These are phyloP conservation scores for Blastomyces silverae DNA, from an alignment of 2,329 filamentous ascomycete species.

Conservation along the genomic window DNA sequence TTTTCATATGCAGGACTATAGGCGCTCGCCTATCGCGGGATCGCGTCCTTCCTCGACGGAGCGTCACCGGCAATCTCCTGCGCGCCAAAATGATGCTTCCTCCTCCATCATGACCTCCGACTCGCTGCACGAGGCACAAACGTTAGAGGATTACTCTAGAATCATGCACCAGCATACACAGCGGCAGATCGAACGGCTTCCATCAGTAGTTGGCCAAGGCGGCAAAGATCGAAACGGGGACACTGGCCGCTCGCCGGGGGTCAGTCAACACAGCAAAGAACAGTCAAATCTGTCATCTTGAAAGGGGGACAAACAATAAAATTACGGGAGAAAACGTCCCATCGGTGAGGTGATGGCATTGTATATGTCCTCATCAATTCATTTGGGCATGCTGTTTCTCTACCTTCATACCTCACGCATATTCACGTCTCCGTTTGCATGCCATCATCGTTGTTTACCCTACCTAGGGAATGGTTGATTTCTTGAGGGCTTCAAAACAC, in stretches of 20 bases:
- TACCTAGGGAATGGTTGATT: not conserved
- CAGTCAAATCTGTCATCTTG: not conserved
- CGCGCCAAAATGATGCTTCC: not conserved
- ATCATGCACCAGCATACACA: conserved; percentile 22
- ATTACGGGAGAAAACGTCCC: not conserved
- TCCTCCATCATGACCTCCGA: conserved; percentile 4
- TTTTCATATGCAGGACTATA: conserved; percentile 5
- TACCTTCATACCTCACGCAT: not conserved
- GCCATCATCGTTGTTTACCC: not conserved
- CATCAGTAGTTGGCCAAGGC: not conserved
- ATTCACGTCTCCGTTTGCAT: not conserved
- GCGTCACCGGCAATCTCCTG: not conserved
- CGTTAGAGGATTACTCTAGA: conserved; percentile 16
- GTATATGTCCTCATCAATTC: not conserved
- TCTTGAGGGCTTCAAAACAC: not conserved
- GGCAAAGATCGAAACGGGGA: not conserved
- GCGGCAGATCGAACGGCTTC: conserved; percentile 17
- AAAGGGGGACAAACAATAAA: not conserved
- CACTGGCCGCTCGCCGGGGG: not conserved
- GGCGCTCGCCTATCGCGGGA: not conserved
- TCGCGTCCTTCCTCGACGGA: not conserved
- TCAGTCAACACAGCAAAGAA: conserved; percentile 3
- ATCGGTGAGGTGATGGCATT: not conserved
- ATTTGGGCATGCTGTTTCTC: not conserved
- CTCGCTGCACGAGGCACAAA: conserved; percentile 1